Conservation (phyloP, 2,329 filamentous ascomycete genomes). For the Thielaviopsis euricoi region DNA sequence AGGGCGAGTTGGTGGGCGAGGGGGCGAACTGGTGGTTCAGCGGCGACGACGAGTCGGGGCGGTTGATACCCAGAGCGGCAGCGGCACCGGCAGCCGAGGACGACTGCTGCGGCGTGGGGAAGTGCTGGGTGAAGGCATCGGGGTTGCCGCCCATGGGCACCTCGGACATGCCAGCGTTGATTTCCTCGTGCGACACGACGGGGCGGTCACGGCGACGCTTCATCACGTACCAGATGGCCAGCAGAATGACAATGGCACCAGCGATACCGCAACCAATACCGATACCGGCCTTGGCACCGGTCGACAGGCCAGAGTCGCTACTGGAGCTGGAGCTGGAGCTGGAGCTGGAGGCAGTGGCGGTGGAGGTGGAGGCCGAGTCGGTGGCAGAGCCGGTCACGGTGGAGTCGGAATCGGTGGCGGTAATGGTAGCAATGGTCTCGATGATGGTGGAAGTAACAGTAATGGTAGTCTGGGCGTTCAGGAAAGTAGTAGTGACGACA, state of each 20-base stretch:
- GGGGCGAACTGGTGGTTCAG: constrained; percentile 14
- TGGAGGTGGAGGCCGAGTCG: constrained; percentile 5
- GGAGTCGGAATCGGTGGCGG: neutral
- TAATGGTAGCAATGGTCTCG: constrained; percentile 18
- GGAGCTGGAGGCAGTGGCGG: constrained; percentile 16
- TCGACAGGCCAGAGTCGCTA: constrained; percentile 20
- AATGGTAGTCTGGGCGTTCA: constrained; percentile 22
- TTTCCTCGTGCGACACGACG: constrained; percentile 21
- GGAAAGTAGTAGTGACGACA: constrained; percentile 12
- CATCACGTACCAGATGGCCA: constrained; percentile 13
- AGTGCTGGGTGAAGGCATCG: constrained; percentile 18
- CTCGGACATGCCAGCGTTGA: constrained; percentile 24
- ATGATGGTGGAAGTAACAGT: constrained; percentile 23
- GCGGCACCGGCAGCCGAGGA: constrained; percentile 5
- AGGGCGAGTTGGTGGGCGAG: constrained; percentile 13
- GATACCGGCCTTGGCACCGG: constrained; percentile 28
- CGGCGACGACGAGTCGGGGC: constrained; percentile 16
- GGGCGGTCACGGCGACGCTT: constrained; percentile 13
- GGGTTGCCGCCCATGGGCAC: constrained; percentile 22
- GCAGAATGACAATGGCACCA: constrained; percentile 18
- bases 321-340: constrained; percentile 12
- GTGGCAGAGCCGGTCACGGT: constrained; percentile 19
- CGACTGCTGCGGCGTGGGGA: constrained; percentile 14
- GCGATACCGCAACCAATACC: constrained; percentile 24
- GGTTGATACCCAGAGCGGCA: constrained; percentile 10